A percentile compares a stretch with the other conserved stretches of the same genome.
Conservation (phyloP, 257 asterid genomes). For the Leptodermis oblonga region DNA sequence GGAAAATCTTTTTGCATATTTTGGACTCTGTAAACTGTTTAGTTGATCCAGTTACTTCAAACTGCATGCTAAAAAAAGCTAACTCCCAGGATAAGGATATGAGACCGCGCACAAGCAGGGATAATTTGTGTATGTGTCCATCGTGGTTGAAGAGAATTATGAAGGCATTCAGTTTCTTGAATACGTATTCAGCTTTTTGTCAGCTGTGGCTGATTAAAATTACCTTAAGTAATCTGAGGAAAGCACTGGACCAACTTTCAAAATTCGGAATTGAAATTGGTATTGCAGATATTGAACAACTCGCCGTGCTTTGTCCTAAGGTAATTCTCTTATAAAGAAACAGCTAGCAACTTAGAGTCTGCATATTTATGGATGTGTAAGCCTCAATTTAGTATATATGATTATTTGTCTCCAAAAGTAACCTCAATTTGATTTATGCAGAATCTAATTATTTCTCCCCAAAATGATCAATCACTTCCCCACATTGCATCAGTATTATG, state of each 20-base stretch:
- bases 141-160: conserved; percentile 63
- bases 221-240: conserved; percentile 33
- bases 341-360: not conserved
- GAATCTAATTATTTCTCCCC: not conserved
- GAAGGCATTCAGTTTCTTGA: conserved; percentile 51
- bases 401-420: too few relatives aligned
- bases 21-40: conserved; percentile 57
- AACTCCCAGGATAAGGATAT: conserved; percentile 18
- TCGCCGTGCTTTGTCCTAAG: conserved; percentile 70
- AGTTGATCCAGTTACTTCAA: conserved; percentile 47
- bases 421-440: not conserved
- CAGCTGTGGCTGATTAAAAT: conserved; percentile 44
- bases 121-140: conserved; percentile 56
- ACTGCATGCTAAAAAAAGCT: conserved; percentile 44
- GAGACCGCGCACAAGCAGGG: conserved; percentile 30
- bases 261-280: conserved; percentile 43
- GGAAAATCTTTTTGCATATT: conserved; percentile 36
- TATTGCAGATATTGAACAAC: conserved; percentile 52
- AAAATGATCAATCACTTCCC: not conserved
- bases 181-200: conserved; percentile 54
- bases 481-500: not conserved
- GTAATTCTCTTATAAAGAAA: conserved; percentile 30
- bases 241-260: conserved; percentile 44
- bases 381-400: too few relatives aligned
- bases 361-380: not conserved